A percentile compares a stretch with the other conserved stretches of the same genome.
Evolutionary conservation across 352 stramenopile species (phyloP).

Genomic region (Pythium rhizo-oryzae): DNA sequence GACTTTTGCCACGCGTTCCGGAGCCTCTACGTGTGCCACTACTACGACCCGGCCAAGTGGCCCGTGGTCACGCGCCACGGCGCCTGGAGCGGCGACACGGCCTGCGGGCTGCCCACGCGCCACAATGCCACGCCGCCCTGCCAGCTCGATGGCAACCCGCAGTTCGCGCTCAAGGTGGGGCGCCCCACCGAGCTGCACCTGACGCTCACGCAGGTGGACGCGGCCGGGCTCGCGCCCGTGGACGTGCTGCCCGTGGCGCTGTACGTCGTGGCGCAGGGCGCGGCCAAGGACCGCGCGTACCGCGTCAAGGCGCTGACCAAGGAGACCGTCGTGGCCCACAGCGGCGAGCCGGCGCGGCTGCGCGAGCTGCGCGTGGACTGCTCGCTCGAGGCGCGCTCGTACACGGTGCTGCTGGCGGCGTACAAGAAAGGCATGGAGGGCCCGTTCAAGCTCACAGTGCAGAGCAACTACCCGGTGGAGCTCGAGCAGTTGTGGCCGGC

Average conservation of each 20-base stretch:
- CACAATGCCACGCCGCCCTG: constrained; percentile 88
- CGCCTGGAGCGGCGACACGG: constrained; percentile 69
- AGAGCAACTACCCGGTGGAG: constrained; percentile 85
- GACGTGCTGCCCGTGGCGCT: constrained; percentile 69
- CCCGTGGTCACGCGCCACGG: constrained; percentile 44
- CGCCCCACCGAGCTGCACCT: constrained; percentile 86
- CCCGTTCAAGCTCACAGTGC: constrained; percentile 82
- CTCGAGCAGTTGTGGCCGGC: constrained; percentile 83
- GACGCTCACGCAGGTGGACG: constrained; percentile 85
- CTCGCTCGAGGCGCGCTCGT: constrained; percentile 72
- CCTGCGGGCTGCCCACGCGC: constrained; percentile 78
- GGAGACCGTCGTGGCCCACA: constrained; percentile 81
- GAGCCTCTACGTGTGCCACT: constrained; percentile 91
- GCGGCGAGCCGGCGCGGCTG: constrained; percentile 64
- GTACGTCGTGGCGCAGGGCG: constrained; percentile 63
- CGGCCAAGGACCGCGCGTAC: constrained; percentile 55
- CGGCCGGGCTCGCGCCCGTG: constrained; percentile 57
- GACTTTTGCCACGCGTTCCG: constrained; percentile 93
- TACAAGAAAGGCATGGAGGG: constrained; percentile 92
- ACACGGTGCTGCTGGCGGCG: constrained; percentile 86
- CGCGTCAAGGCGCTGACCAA: constrained; percentile 64
- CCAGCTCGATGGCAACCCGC: constrained; percentile 85
- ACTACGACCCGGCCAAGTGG: constrained; percentile 92
- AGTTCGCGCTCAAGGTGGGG: constrained; percentile 79
- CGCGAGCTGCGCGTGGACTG: constrained; percentile 84